Evolutionary conservation across 345 rosid species (phyloP), one percentile per base, ranked within the genome.

Genomic region (Mangifera indica): DNA sequence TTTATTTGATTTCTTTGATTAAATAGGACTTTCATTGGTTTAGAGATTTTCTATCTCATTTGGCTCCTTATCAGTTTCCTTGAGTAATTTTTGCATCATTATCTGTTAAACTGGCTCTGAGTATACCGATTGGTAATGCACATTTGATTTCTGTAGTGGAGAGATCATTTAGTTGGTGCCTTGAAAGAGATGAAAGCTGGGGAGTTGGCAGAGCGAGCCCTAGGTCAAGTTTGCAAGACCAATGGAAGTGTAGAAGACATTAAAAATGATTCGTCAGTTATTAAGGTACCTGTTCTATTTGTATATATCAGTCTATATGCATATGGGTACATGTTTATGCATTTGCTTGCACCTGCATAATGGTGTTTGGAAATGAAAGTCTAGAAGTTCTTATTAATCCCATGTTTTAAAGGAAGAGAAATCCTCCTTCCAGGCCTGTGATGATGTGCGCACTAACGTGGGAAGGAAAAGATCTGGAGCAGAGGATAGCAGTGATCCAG

Each of bases 111-210:
- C 42, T 37, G 42, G 42, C 42, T 5, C 42, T 37, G 42, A 52
- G 12, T 15, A n/a, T 34, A 71, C 66, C 18, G 20, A 29, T 69
- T 55, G 67, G 59, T 70, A 37, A 54, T 76, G 54, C 58, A 56
- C 57, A 75, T 37, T 73, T 72, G 71, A 53, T 84, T 75, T 81
- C 60, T 86, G 63, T 74, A 92, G 98, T 94, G 98, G 98, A 86
- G 92, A 76, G 97, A 88, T 76, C 95, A 97, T 75, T 76, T 94
- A 78, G 77, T 76, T 44, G 84, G 83, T 77, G 93, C 93, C 74
- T 76, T 94, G 79, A 87, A 82, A 82, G 90, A 82, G 79, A 83
- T 92, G 86, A 82, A 92, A 72, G 78, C 78, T 72, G 95, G 89
- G 75, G 82, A 78, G 45, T 64, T 78, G 69, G 84, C 78, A 54